Evolutionary conservation across 345 rosid species (phyloP).

Genomic region (Pistacia atlantica): DNA sequence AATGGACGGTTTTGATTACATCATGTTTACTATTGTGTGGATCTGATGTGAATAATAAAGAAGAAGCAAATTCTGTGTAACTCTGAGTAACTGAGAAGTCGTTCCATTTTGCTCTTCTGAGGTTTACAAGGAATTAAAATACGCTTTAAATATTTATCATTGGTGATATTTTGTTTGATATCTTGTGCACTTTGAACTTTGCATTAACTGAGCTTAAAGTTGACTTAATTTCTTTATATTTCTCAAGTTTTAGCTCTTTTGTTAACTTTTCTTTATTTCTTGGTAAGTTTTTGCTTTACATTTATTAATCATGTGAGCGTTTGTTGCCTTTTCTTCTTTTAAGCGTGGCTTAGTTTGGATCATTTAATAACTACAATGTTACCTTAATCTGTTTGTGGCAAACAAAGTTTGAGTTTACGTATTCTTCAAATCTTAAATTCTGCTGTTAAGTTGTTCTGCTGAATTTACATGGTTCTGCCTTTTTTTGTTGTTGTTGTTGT

Average conservation of each 20-base stretch:
- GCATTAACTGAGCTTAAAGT: constrained; percentile 13
- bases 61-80: background rate
- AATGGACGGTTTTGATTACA: background rate
- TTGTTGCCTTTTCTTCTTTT: constrained; percentile 4
- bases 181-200: constrained; percentile 7
- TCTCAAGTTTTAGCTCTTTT: background rate
- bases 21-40: constrained; percentile 22
- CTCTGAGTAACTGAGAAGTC: background rate
- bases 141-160: background rate
- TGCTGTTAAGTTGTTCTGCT: no score
- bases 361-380: constrained; percentile 8
- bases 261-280: background rate
- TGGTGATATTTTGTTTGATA: constrained; percentile 9
- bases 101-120: constrained; percentile 11
- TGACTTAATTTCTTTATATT: background rate
- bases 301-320: background rate
- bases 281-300: background rate
- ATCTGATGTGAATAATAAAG: constrained; percentile 29
- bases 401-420: constrained; percentile 1
- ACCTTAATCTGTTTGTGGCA: constrained; percentile 20
- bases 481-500: background rate
- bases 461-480: no score
- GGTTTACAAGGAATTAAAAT: background rate
- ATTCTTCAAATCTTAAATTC: background rate
- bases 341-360: background rate